phyloP scores from a whole-genome alignment of 2,329 filamentous ascomycete genomes.

The Diaporthe sp. region DNA sequence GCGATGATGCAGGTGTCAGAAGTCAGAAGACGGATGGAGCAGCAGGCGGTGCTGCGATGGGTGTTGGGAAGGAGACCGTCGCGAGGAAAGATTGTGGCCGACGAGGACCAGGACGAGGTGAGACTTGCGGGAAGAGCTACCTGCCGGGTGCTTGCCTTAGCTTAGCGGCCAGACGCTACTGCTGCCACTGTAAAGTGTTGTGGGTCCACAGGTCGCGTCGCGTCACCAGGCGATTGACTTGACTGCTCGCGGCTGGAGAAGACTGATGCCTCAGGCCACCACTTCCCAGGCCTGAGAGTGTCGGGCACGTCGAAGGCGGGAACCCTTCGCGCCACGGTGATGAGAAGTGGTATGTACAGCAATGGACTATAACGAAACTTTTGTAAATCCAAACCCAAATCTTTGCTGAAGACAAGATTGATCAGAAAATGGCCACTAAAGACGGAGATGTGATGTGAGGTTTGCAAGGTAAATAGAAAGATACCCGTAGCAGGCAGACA shows the following conservation, averaged over 20 bases:
- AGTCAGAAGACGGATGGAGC: conserved; percentile 30
- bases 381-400: background rate
- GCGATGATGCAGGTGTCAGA: conserved; percentile 32
- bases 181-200: conserved; percentile 30
- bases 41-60: conserved; percentile 33
- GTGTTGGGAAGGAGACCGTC: background rate
- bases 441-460: background rate
- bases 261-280: conserved; percentile 12
- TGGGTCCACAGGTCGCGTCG: conserved; percentile 28
- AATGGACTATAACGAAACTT: background rate
- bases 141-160: conserved; percentile 16
- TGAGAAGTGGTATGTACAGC: background rate
- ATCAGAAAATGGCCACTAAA: background rate
- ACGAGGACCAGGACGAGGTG: conserved; percentile 19
- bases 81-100: conserved; percentile 16
- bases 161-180: conserved; percentile 8
- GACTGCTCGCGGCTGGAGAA: background rate
- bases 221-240: conserved; percentile 12
- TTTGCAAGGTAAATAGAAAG: background rate
- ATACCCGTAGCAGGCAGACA: background rate
- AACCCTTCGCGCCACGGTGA: background rate
- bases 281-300: background rate
- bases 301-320: background rate
- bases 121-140: conserved; percentile 21
- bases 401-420: background rate